A percentile compares a stretch with the other conserved stretches of the same genome.
Evolutionary conservation across 1,139 yeast species (phyloP).

Genomic region (Lodderomyces beijingensis): DNA sequence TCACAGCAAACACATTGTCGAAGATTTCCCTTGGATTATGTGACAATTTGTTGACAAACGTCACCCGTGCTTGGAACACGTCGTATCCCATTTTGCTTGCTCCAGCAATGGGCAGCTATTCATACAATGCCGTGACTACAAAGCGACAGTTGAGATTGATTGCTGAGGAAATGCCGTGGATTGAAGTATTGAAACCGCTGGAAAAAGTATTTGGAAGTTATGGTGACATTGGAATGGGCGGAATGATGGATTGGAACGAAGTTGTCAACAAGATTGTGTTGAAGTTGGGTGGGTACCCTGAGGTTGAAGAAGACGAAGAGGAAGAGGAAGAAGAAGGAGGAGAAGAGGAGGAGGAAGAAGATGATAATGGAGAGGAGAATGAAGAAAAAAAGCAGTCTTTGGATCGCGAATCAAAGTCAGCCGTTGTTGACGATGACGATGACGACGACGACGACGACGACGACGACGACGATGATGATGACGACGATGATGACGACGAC

Average conservation of each 20-base stretch:
- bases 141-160: constrained; percentile 72
- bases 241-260: constrained; percentile 89
- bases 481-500: constrained; percentile 34
- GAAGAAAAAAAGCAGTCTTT: constrained; percentile 25
- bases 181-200: constrained; percentile 81
- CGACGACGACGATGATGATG: constrained; percentile 39
- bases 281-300: constrained; percentile 86
- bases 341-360: constrained; percentile 36
- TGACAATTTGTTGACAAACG: constrained; percentile 83
- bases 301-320: constrained; percentile 76
- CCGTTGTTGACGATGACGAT: constrained; percentile 38
- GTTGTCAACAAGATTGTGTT: constrained; percentile 80
- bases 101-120: constrained; percentile 91
- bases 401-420: constrained; percentile 33
- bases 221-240: constrained; percentile 95
- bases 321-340: constrained; percentile 50
- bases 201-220: constrained; percentile 90
- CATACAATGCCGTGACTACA: constrained; percentile 84
- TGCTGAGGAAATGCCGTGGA: constrained; percentile 87
- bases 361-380: constrained; percentile 35
- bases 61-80: constrained; percentile 88
- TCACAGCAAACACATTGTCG: constrained; percentile 88
- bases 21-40: constrained; percentile 86
- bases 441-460: constrained; percentile 44
- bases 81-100: constrained; percentile 84